Evolutionary conservation across 2,329 filamentous ascomycete species (phyloP), one percentile per base, ranked within the genome.

Genomic region (Teratosphaeria pseudoeucalypti): DNA sequence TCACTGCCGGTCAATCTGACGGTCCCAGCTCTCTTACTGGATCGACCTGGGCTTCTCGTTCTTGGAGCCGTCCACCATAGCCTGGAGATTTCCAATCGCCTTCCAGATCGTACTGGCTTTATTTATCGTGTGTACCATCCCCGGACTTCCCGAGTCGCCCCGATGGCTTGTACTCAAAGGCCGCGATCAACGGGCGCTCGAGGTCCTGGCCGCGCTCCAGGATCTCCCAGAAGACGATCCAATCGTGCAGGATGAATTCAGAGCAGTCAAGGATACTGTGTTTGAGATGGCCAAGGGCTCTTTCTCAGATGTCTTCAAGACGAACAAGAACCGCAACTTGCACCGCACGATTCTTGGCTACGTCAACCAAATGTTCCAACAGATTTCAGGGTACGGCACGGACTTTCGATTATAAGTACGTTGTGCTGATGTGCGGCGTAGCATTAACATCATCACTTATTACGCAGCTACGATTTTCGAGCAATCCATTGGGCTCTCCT

Each of bases 121-220:
- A 2, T 72, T 83, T 39, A 81, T 83, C 29, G 72, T 80, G 55
- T 66, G 61, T 19, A 74, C 78, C 54, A 76, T 82, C 43, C 72
- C 79, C 58, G 74, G 74, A 14, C 73, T 84, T 1, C 82, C 82
- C 11, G 82, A 85, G 39, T 82, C 80, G 0, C 82, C 82, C 10
- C 77, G 82, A 57, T 84, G 81, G 79, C 74, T 85, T 6, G 78
- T 84, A 29, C 68, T 83, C 55, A 81, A 82, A 67, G 81, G 81
- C 49, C 74, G 76, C 14, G 79, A 82, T 61, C 77, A 82, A 23
- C 77, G 81, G 63, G 79, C 80, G 0, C 67, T 76, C 11, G 69
- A 76, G 14, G 78, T 82, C 2, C 67, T 82, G 34, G 71, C 69
- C 2, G 78, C 77, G 16, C 68, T 82, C 3, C 73, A 76, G 58